phyloP scores from a whole-genome alignment of 805 yeast genomes.

The Blastobotrys terrestris region DNA sequence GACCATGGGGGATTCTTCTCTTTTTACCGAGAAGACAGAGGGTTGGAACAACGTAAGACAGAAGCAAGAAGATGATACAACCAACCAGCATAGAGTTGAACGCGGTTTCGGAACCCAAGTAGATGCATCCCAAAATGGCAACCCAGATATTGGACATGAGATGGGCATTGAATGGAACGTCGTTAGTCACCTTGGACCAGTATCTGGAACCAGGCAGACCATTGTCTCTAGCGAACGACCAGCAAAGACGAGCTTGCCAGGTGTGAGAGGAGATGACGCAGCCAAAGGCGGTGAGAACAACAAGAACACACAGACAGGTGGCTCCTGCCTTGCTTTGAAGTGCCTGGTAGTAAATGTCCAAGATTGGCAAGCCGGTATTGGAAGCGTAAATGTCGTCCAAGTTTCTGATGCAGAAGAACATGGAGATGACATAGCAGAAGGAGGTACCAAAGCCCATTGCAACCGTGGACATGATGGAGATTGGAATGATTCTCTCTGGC shows the following conservation, averaged over 20 bases:
- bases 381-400: conserved; percentile 43
- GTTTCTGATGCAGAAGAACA: conserved; percentile 51
- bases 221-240: conserved; percentile 64
- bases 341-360: conserved; percentile 59
- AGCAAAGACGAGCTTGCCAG: conserved; percentile 61
- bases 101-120: conserved; percentile 61
- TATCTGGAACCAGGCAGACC: conserved; percentile 51
- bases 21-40: conserved; percentile 43
- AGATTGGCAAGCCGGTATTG: conserved; percentile 54
- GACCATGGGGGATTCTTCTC: conserved; percentile 38
- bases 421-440: conserved; percentile 27
- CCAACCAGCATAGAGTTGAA: conserved; percentile 60
- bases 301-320: conserved; percentile 38
- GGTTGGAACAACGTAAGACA: conserved; percentile 55
- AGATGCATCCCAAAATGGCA: conserved; percentile 53
- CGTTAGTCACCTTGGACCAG: conserved; percentile 43
- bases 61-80: conserved; percentile 50
- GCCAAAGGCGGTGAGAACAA: conserved; percentile 49
- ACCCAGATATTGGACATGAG: conserved; percentile 47
- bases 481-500: conserved; percentile 56
- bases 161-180: conserved; percentile 56
- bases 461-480: conserved; percentile 56
- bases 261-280: conserved; percentile 58
- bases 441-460: conserved; percentile 59
- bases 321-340: conserved; percentile 50